phyloP scores from a whole-genome alignment of 2,329 filamentous ascomycete genomes.

The Colletotrichum sidae region DNA sequence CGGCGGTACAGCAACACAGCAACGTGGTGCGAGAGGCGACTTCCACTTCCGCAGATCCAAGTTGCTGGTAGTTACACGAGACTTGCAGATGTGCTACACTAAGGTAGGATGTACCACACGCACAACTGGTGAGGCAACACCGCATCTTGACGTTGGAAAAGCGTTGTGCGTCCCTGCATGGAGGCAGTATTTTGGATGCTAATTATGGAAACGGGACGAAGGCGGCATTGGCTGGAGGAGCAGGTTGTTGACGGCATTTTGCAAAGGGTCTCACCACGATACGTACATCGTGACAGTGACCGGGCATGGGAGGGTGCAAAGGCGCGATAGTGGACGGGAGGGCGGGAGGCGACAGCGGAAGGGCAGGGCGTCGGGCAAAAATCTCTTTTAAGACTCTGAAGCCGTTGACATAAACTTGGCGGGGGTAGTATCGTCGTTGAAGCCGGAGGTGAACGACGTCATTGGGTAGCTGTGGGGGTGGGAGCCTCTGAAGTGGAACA shows the following conservation, averaged over 20 bases:
- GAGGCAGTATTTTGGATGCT: slow-evolving; percentile 27
- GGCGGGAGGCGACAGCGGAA: slow-evolving; percentile 28
- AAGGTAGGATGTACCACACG: no score
- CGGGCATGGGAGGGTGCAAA: slow-evolving; percentile 7
- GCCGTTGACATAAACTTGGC: slow-evolving; percentile 35
- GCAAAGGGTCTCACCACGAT: slow-evolving; percentile 27
- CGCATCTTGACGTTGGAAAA: slow-evolving; percentile 20
- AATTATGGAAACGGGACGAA: slow-evolving; percentile 38
- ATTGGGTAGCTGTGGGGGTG: slow-evolving; percentile 35
- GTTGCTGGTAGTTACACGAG: slow-evolving; percentile 11
- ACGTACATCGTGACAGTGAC: slow-evolving; percentile 22
- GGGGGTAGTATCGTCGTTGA: slow-evolving; percentile 32
- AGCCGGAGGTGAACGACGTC: slow-evolving; percentile 33
- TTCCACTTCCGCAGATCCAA: slow-evolving; percentile 15
- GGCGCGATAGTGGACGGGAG: slow-evolving; percentile 21
- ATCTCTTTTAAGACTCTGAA: slow-evolving; percentile 29
- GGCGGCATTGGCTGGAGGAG: slow-evolving; percentile 29
- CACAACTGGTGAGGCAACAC: slow-evolving; percentile 22
- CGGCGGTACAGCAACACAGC: background rate
- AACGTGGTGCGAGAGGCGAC: slow-evolving; percentile 7
- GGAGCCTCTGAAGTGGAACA: slow-evolving; percentile 27
- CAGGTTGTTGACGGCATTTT: slow-evolving; percentile 22
- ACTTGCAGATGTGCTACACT: slow-evolving; percentile 1
- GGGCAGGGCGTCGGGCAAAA: slow-evolving; percentile 28
- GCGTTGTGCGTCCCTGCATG: slow-evolving; percentile 32